Evolutionary conservation across 352 stramenopile species (phyloP), one percentile per base, ranked within the genome.

Genomic region (Globisporangium takayamanum): DNA sequence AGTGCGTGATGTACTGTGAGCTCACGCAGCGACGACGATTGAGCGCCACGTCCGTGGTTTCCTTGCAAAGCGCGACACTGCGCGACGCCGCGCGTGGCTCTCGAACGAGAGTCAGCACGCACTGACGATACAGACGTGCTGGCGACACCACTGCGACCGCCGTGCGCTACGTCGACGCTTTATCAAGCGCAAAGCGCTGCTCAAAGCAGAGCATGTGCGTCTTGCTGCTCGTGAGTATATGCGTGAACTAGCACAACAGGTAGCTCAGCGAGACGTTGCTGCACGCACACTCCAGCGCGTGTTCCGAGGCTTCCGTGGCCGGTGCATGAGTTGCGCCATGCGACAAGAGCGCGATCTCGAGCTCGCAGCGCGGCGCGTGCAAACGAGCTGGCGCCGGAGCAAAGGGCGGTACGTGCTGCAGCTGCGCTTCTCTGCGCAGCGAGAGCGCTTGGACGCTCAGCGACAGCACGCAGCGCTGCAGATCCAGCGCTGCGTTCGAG

Each of bases 321-420:
- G 76, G 1, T 63, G 60, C 28, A 37, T 66, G 1, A 78, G 69
- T 5, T 30, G 50, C 10, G 60, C 50, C 6, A 67, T 55, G 30
- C 16, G 69, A 0, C 46, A 50, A 18, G 60, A 57, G 2, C 55
- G 59, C 42, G 46, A 50, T 4, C 62, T 71, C 45, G 69, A 80
- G 0, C 55, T 67, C 16, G 77, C 77, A 1, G 74, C 62, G 14
- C 62, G 72, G 0, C 74, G 62, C 10, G 57, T 88, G 3, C 75
- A 89, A 56, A 65, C 59, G 0, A 79, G 72, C 55, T 88, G 78
- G 72, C 72, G 77, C 15, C 64, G 67, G n/a, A 68, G 71, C 47
- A 68, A 71, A 47, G 70, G 68, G 0, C 55, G 63, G 10, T 80
- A 80, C 37, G 76, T 63, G 15, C 61, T 89, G 0, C 73, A 76